phyloP scores from a whole-genome alignment of 495 filamentous ascomycete species.

The Podospora tetraspora region DNA sequence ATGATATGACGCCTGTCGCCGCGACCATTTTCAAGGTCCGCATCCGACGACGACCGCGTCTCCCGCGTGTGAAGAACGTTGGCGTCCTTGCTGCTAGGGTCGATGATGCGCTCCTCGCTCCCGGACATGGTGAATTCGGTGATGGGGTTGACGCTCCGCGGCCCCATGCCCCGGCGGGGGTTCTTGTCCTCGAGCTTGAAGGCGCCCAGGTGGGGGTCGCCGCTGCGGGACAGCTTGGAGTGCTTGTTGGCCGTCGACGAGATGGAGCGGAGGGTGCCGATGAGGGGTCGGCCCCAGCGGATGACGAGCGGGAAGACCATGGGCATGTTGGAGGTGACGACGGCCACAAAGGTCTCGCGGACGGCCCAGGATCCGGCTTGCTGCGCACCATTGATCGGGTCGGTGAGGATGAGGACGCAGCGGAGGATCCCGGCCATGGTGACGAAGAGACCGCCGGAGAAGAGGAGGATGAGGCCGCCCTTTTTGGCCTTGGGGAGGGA shows the following conservation, averaged over 20 bases:
- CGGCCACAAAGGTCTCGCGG: constrained; percentile 48
- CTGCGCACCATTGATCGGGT: constrained; percentile 39
- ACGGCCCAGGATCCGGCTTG: constrained; percentile 45
- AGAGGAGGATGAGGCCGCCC: constrained; percentile 42
- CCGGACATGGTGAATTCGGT: constrained; percentile 46
- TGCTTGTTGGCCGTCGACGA: constrained; percentile 19
- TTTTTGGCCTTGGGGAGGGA: constrained; percentile 43
- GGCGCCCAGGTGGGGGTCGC: constrained; percentile 17
- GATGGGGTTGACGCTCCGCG: constrained; percentile 40
- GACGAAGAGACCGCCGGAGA: constrained; percentile 47
- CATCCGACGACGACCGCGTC: neutral
- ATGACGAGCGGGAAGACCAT: constrained; percentile 47
- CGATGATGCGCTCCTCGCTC: constrained; percentile 48
- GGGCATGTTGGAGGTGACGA: constrained; percentile 49
- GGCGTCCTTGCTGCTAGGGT: constrained; percentile 9
- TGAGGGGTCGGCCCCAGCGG: constrained; percentile 31
- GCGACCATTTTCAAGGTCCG: constrained; percentile 8
- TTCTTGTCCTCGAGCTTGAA: constrained; percentile 35
- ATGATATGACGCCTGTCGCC: constrained; percentile 10
- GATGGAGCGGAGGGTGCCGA: constrained; percentile 28
- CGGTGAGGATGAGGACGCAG: constrained; percentile 42
- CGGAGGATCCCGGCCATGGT: constrained; percentile 45
- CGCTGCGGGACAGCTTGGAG: constrained; percentile 24
- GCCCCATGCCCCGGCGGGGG: constrained; percentile 38
- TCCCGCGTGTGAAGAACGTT: neutral